Evolutionary conservation across 1,139 yeast species (phyloP).

Genomic region (Candida smagusa): DNA sequence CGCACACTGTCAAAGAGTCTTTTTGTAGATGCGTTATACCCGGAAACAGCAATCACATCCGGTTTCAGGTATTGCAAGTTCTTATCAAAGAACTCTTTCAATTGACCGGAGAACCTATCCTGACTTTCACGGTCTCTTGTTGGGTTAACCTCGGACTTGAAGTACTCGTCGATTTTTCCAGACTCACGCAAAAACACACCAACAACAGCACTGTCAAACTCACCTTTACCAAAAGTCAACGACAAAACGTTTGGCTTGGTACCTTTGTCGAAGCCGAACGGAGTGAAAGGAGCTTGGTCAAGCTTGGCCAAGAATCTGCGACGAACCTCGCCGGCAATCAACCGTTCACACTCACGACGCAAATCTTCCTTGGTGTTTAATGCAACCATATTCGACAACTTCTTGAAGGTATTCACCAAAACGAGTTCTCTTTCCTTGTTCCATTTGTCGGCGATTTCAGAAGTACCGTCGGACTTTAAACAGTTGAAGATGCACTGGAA

Average conservation of each 20-base stretch:
- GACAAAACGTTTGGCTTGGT: slow-evolving; percentile 83
- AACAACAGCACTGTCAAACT: slow-evolving; percentile 79
- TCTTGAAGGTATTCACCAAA: slow-evolving; percentile 64
- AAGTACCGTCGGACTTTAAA: slow-evolving; percentile 77
- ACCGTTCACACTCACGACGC: slow-evolving; percentile 71
- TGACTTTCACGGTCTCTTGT: slow-evolving; percentile 52
- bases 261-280: slow-evolving; percentile 73
- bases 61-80: slow-evolving; percentile 48
- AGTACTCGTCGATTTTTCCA: slow-evolving; percentile 73
- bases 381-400: slow-evolving; percentile 64
- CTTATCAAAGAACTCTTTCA: slow-evolving; percentile 41
- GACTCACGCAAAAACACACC: slow-evolving; percentile 77
- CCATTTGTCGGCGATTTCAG: slow-evolving; percentile 82
- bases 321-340: slow-evolving; percentile 69
- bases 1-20: slow-evolving; percentile 56
- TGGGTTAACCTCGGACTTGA: slow-evolving; percentile 76
- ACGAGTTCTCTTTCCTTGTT: slow-evolving; percentile 69
- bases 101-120: slow-evolving; percentile 54
- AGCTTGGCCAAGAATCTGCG: slow-evolving; percentile 63
- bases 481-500: slow-evolving; percentile 51
- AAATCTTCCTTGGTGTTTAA: slow-evolving; percentile 81
- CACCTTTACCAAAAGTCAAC: slow-evolving; percentile 83
- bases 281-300: slow-evolving; percentile 92
- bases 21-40: slow-evolving; percentile 74
- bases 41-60: slow-evolving; percentile 87